phyloP scores from a whole-genome alignment of 2,329 filamentous ascomycete species.

The Trichoderma oligosporum region DNA sequence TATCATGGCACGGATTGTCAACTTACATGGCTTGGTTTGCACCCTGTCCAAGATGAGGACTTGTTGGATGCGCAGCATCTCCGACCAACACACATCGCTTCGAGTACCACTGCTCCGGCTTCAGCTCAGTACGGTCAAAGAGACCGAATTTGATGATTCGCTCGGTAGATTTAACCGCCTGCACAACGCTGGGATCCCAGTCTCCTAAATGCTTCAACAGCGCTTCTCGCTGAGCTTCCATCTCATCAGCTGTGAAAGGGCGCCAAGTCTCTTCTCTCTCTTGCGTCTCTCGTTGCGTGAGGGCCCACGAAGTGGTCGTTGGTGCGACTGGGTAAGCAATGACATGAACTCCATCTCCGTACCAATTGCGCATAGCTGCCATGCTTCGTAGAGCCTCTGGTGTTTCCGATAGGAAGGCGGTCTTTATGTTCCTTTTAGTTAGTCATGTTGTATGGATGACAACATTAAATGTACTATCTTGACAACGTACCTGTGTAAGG shows the following conservation, averaged over 20 bases:
- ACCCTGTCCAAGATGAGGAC: conserved; percentile 28
- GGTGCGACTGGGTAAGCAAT: conserved; percentile 26
- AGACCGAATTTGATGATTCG: conserved; percentile 28
- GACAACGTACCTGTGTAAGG: conserved; percentile 19
- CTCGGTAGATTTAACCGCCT: conserved; percentile 24
- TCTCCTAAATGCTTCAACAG: conserved; percentile 21
- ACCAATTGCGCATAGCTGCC: conserved; percentile 26
- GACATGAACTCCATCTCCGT: conserved; percentile 26
- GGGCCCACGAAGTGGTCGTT: conserved; percentile 25
- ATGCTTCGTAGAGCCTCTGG: conserved; percentile 19
- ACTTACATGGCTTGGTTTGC: conserved; percentile 25
- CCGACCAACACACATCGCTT: conserved; percentile 25
- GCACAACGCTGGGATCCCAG: conserved; percentile 23
- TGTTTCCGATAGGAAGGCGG: conserved; percentile 24
- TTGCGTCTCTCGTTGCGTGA: conserved; percentile 24
- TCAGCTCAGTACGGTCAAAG: conserved; percentile 27
- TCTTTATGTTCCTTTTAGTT: conserved; percentile 18
- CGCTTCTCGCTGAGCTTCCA: conserved; percentile 19
- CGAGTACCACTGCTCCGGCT: conserved; percentile 25
- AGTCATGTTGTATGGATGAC: not conserved
- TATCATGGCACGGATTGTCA: not conserved
- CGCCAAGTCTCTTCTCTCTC: conserved; percentile 28
- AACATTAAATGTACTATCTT: not conserved
- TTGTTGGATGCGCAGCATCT: conserved; percentile 28
- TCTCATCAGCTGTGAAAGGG: conserved; percentile 22